Evolutionary conservation across 2,329 filamentous ascomycete genomes (phyloP).

Genomic region (Ophiostoma pallidulum): DNA sequence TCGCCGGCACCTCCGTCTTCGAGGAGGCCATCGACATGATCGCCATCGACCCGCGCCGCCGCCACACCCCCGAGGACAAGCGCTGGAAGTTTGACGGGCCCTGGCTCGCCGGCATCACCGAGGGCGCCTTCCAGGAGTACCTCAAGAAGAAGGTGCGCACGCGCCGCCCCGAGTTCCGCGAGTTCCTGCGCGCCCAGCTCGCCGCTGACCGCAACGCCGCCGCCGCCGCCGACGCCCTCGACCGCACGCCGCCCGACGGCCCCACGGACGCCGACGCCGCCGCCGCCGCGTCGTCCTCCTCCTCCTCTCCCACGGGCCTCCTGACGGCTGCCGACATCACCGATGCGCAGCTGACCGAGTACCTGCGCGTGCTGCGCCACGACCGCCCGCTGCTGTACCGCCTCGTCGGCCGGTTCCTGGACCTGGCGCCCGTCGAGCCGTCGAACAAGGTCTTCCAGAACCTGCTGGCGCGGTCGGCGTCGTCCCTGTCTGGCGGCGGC

Average conservation of each 20-base stretch:
- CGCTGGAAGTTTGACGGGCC: constrained; percentile 60
- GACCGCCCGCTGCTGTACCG: constrained; percentile 42
- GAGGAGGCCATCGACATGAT: constrained; percentile 50
- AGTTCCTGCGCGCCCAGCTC: constrained; percentile 40
- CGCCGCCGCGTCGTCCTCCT: constrained; percentile 3
- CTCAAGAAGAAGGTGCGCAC: constrained; percentile 44
- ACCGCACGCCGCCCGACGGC: constrained; percentile 18
- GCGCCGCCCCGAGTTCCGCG: constrained; percentile 44
- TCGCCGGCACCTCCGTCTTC: constrained; percentile 44
- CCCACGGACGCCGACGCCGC: constrained; percentile 21
- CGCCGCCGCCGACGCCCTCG: constrained; percentile 29
- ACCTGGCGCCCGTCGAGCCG: constrained; percentile 45
- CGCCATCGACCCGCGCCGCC: constrained; percentile 26
- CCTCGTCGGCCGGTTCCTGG: constrained; percentile 50
- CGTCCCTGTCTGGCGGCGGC: too few species aligned
- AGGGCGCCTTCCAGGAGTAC: constrained; percentile 50
- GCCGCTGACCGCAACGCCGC: constrained; percentile 35
- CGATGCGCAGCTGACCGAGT: constrained; percentile 41
- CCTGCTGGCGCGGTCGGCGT: constrained; percentile 18
- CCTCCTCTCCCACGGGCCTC: too few species aligned
- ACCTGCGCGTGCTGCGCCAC: constrained; percentile 42
- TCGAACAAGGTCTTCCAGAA: constrained; percentile 11
- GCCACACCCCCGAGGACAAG: constrained; percentile 31
- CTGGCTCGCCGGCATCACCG: constrained; percentile 54
- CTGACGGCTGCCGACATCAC: constrained; percentile 33